Conservation (phyloP, 2,329 filamentous ascomycete species). For the Pseudogymnoascus sp. region DNA sequence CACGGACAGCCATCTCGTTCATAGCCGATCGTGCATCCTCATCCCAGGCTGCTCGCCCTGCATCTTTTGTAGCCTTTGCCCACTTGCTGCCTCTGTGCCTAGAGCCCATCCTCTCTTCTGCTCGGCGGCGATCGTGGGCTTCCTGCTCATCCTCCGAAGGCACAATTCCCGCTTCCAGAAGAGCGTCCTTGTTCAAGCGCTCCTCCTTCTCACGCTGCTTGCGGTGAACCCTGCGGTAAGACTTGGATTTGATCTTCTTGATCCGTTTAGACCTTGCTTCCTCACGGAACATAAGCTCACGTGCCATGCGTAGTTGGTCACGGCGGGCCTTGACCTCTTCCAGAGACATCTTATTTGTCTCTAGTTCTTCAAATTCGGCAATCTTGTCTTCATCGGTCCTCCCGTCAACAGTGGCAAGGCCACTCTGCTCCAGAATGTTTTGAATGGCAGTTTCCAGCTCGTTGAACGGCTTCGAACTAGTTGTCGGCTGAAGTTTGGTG, state of each 20-base stretch:
- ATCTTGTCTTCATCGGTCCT: slow-evolving; percentile 57
- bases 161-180: slow-evolving; percentile 51
- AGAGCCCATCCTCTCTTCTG: slow-evolving; percentile 62
- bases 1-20: slow-evolving; percentile 56
- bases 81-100: slow-evolving; percentile 65
- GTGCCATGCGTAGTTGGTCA: slow-evolving; percentile 66
- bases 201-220: slow-evolving; percentile 60
- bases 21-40: slow-evolving; percentile 59
- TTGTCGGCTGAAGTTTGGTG: slow-evolving; percentile 58
- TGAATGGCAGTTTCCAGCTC: slow-evolving; percentile 82
- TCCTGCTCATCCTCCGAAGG: slow-evolving; percentile 58
- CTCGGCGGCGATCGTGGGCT: slow-evolving; percentile 53
- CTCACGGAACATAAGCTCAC: slow-evolving; percentile 82
- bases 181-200: slow-evolving; percentile 47
- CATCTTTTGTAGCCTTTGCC: slow-evolving; percentile 61
- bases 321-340: slow-evolving; percentile 66
- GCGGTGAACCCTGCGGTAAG: slow-evolving; percentile 84
- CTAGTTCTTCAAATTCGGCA: slow-evolving; percentile 59
- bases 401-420: slow-evolving; percentile 53
- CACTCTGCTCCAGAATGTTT: slow-evolving; percentile 83
- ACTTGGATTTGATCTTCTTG: slow-evolving; percentile 98
- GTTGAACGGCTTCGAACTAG: slow-evolving; percentile 58
- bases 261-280: slow-evolving; percentile 83
- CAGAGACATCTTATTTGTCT: slow-evolving; percentile 63
- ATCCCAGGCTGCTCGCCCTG: slow-evolving; percentile 59